phyloP scores from a whole-genome alignment of 2,329 filamentous ascomycete genomes.

The Aaosphaeria pasadenensis region DNA sequence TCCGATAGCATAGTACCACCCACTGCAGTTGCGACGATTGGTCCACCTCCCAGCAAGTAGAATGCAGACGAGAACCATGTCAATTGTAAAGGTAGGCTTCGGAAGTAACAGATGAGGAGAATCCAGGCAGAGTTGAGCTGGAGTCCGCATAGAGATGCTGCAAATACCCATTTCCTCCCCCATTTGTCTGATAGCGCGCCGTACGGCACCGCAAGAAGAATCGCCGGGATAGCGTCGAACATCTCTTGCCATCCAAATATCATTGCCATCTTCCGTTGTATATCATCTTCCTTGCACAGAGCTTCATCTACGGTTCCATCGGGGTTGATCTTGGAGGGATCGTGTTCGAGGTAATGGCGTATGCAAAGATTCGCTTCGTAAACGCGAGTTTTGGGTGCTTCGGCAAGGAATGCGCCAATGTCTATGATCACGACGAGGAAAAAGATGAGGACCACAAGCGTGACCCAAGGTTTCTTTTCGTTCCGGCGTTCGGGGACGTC shows the following conservation, averaged over 20 bases:
- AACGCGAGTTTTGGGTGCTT: constrained; percentile 47
- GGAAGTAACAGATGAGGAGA: constrained; percentile 33
- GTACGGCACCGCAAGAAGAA: constrained; percentile 49
- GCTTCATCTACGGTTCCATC: constrained; percentile 45
- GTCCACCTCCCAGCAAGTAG: constrained; percentile 47
- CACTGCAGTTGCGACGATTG: constrained; percentile 46
- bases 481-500: not conserved
- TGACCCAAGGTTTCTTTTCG: constrained; percentile 29
- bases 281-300: constrained; percentile 48
- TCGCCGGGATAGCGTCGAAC: constrained; percentile 44
- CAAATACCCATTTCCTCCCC: constrained; percentile 47
- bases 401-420: constrained; percentile 43
- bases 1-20: constrained; percentile 52
- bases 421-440: constrained; percentile 46
- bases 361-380: constrained; percentile 50
- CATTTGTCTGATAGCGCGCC: constrained; percentile 48
- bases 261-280: constrained; percentile 49
- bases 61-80: constrained; percentile 49
- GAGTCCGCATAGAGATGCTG: constrained; percentile 42
- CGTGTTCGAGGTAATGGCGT: constrained; percentile 41
- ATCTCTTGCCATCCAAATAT: constrained; percentile 51
- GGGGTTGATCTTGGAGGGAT: constrained; percentile 42
- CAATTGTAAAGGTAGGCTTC: constrained; percentile 42
- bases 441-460: constrained; percentile 33
- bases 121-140: constrained; percentile 30